Percentiles rank a stretch among this genome's conserved stretches.
Conservation (phyloP, 139 green algal species). For the Picochlorum sp. region DNA sequence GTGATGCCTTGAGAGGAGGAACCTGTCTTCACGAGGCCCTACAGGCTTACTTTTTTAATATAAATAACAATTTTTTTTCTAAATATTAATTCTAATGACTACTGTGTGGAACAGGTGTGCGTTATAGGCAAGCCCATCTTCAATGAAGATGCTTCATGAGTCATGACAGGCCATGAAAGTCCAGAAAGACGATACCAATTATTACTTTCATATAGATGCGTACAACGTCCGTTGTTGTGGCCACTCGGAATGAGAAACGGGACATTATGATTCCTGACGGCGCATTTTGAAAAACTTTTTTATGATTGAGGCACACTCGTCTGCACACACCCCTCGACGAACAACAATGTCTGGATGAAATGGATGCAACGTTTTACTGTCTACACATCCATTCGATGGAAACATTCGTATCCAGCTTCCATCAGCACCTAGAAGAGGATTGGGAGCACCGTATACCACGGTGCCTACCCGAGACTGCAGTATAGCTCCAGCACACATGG, state of each 20-base stretch:
- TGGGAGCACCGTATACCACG: slow-evolving; percentile 81
- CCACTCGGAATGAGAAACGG: neutral
- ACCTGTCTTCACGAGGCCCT: no score
- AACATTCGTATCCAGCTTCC: slow-evolving; percentile 80
- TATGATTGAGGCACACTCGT: slow-evolving; percentile 53
- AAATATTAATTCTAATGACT: neutral
- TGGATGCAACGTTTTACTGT: slow-evolving; percentile 31
- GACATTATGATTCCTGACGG: neutral
- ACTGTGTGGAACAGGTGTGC: neutral
- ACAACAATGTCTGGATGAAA: slow-evolving; percentile 59
- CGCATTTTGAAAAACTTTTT: slow-evolving; percentile 55
- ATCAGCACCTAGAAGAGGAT: slow-evolving; percentile 65
- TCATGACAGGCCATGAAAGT: no score
- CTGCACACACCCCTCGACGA: slow-evolving; percentile 40
- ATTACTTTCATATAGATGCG: no score
- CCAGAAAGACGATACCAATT: no score
- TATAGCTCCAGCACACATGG: slow-evolving; percentile 91
- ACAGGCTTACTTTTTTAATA: neutral
- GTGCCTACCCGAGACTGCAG: slow-evolving; percentile 65
- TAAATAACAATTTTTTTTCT: neutral
- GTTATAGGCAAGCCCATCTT: no score
- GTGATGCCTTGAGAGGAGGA: no score
- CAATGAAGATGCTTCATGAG: no score
- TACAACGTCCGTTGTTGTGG: neutral
- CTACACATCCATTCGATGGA: neutral